Percentiles rank a stretch among this genome's conserved stretches.
phyloP scores from a whole-genome alignment of 2,329 filamentous ascomycete genomes.

The Xylaria sp. region DNA sequence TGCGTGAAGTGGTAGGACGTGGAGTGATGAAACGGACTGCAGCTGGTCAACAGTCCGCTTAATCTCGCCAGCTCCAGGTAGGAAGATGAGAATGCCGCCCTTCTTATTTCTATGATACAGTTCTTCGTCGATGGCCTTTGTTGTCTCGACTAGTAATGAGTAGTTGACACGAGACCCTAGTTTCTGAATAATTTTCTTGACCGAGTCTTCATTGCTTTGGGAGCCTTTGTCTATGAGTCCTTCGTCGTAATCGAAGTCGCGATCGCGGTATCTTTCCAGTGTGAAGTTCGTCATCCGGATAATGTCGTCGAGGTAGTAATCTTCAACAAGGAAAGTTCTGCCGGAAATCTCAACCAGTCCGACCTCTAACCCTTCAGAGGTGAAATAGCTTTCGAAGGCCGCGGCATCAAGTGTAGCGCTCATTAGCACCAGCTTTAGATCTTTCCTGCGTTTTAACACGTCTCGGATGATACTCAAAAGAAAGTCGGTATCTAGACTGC shows the following conservation, averaged over 20 bases:
- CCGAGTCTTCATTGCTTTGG: slow-evolving; percentile 58
- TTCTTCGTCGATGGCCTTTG: slow-evolving; percentile 82
- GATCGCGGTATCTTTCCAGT: slow-evolving; percentile 45
- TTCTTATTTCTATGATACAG: slow-evolving; percentile 72
- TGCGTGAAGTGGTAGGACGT: slow-evolving; percentile 90
- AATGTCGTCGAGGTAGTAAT: slow-evolving; percentile 91
- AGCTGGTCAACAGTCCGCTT: slow-evolving; percentile 80
- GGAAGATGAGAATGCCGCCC: slow-evolving; percentile 93
- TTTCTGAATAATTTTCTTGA: slow-evolving; percentile 77
- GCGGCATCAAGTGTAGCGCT: slow-evolving; percentile 92
- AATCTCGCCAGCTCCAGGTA: slow-evolving; percentile 93
- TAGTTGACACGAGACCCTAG: slow-evolving; percentile 92
- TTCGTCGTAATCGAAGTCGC: slow-evolving; percentile 52
- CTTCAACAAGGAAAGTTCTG: slow-evolving; percentile 87
- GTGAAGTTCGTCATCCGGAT: slow-evolving; percentile 81
- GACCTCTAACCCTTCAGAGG: slow-evolving; percentile 72
- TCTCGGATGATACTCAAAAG: slow-evolving; percentile 87
- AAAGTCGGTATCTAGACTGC: slow-evolving; percentile 95
- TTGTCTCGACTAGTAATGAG: slow-evolving; percentile 81
- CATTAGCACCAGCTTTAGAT: slow-evolving; percentile 94
- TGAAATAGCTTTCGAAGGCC: slow-evolving; percentile 87
- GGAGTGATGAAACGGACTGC: slow-evolving; percentile 68
- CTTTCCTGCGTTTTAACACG: slow-evolving; percentile 77
- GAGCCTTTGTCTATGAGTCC: slow-evolving; percentile 55
- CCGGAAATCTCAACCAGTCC: slow-evolving; percentile 88